Percentiles rank a stretch among this genome's conserved stretches.
phyloP scores from a whole-genome alignment of 768 basidiomycete species.

The Clitopilus passeckerianus region DNA sequence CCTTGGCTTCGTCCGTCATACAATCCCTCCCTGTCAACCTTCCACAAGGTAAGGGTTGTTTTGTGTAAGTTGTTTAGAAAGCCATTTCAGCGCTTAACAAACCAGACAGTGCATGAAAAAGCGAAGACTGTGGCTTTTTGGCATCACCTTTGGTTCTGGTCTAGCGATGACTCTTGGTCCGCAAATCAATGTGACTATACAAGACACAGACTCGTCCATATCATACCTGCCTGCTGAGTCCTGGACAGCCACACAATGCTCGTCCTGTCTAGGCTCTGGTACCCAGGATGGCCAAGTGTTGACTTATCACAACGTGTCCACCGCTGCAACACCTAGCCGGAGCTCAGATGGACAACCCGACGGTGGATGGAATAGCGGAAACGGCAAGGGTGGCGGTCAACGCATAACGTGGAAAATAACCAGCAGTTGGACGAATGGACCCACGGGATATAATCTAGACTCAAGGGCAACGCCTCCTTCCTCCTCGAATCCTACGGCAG shows the following conservation, averaged over 20 bases:
- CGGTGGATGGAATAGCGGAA: background rate
- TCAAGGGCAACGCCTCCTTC: background rate
- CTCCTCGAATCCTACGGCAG: background rate
- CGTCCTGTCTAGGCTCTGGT: background rate
- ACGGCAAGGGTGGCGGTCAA: background rate
- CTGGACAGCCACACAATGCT: background rate
- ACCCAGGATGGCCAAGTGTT: background rate
- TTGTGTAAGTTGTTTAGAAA: background rate
- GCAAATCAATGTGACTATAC: background rate
- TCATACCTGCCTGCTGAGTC: background rate
- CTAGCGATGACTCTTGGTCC: background rate
- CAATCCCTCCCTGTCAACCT: background rate
- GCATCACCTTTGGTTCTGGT: background rate
- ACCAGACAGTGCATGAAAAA: background rate
- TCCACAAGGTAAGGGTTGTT: background rate
- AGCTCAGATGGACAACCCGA: background rate
- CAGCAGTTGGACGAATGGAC: background rate
- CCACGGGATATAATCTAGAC: background rate
- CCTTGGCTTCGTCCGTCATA: background rate
- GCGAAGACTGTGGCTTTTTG: background rate
- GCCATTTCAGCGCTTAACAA: background rate
- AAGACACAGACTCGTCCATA: background rate
- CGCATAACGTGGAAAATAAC: too few relatives aligned
- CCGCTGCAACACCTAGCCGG: background rate
- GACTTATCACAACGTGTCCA: background rate